Conservation (phyloP, 352 stramenopile species). For the Elongisporangium undulatum region DNA sequence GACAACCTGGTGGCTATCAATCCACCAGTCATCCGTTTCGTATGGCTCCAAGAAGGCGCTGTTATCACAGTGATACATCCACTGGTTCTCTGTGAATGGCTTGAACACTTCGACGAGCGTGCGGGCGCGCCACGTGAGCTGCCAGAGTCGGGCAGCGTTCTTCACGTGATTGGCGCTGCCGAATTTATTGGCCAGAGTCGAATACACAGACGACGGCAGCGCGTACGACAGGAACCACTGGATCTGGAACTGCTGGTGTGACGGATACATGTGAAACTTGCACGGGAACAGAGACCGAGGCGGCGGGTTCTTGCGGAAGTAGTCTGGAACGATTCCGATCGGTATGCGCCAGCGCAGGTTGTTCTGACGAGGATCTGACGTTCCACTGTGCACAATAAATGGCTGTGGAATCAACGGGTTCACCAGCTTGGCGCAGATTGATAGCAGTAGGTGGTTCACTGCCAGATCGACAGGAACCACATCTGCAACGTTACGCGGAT, state of each 20-base stretch:
- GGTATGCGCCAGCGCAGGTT: constrained; percentile 77
- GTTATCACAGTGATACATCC: constrained; percentile 65
- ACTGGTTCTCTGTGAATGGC: constrained; percentile 86
- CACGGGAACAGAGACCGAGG: constrained; percentile 40
- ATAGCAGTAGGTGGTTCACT: constrained; percentile 72
- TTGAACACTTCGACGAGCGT: constrained; percentile 82
- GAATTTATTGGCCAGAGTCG: constrained; percentile 60
- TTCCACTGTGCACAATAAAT: constrained; percentile 71
- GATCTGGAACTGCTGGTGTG: constrained; percentile 75
- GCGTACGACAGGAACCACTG: constrained; percentile 81
- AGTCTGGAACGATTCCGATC: constrained; percentile 48
- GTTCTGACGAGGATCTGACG: constrained; percentile 73
- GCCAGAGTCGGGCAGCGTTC: constrained; percentile 61
- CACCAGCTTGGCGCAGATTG: constrained; percentile 31
- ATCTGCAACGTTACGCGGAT: constrained; percentile 75
- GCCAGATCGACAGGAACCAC: constrained; percentile 79
- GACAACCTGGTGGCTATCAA: constrained; percentile 68
- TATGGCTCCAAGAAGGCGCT: constrained; percentile 25
- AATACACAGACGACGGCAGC: constrained; percentile 79
- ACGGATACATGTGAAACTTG: constrained; percentile 80
- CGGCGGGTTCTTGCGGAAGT: constrained; percentile 69
- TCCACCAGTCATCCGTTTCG: constrained; percentile 42
- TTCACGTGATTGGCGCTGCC: constrained; percentile 61
- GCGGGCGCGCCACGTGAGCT: constrained; percentile 70
- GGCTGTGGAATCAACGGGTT: constrained; percentile 16